Percentiles rank a stretch among this genome's conserved stretches.
Evolutionary conservation across 164 flowering plant genomes (phyloP).

Genomic region (Annona squamosa): DNA sequence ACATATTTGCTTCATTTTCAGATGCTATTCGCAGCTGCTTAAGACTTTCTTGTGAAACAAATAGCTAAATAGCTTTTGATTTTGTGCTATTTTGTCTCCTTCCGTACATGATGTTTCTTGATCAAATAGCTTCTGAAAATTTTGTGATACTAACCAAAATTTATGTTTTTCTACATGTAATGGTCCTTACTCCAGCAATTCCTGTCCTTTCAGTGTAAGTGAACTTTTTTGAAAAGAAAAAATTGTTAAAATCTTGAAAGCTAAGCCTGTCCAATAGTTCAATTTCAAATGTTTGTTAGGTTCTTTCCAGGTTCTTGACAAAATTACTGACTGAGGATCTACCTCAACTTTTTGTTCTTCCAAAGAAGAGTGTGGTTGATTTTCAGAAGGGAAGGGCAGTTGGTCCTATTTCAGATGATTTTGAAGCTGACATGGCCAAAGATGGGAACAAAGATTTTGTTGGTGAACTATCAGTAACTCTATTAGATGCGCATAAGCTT

Average conservation of each 20-base stretch:
- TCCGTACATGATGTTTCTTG: background rate
- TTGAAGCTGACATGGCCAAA: conserved; percentile 53
- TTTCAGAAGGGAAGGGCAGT: conserved; percentile 86
- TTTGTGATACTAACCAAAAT: background rate
- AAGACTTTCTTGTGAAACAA: background rate
- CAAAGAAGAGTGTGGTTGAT: conserved; percentile 87
- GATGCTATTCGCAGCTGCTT: background rate
- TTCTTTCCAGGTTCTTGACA: conserved; percentile 66
- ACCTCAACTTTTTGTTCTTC: conserved; percentile 91
- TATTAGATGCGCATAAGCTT: conserved; percentile 87
- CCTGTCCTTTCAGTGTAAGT: conserved; percentile 99
- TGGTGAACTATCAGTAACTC: conserved; percentile 93
- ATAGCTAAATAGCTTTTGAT: background rate
- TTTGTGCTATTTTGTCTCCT: background rate
- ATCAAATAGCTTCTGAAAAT: background rate
- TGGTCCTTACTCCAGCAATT: conserved; percentile 57
- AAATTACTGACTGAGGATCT: conserved; percentile 96
- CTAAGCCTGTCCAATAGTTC: background rate
- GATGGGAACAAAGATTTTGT: conserved; percentile 81
- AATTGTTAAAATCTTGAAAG: background rate
- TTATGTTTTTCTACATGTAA: conserved; percentile 31
- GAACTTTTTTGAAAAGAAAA: background rate
- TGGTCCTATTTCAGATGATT: conserved; percentile 60
- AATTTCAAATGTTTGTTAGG: background rate
- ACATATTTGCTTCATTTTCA: background rate